Base-by-base conservation (phyloP, 2,329 filamentous ascomycete species). In the Paecilomyces dactylethromorphus region DNA sequence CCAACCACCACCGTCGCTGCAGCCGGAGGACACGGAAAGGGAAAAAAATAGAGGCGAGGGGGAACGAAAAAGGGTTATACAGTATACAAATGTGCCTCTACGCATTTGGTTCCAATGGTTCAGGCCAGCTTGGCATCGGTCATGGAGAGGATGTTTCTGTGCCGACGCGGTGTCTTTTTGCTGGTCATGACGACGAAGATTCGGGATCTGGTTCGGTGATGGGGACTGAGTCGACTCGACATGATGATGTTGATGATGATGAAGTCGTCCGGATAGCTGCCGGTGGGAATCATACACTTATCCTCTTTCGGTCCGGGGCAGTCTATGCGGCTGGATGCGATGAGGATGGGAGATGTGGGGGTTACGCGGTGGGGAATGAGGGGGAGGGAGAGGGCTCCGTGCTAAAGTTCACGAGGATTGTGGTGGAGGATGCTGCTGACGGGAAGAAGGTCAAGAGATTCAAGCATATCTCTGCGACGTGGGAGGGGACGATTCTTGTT, bases 251-350 rank as follows among this genome's bases (percentile, higher is more conserved):
- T 51, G 32, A 29, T 5, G n/a, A 50, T 13, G 58, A 56, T 12
- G 55, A 62, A 6, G 62, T 73, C n/a, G 52, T 57, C 13, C 65
- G 69, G 13, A 78, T 87, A 26, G 75, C 70, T 52, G 81, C 90
- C 7, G 93, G 93, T 3, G 92, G 92, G 1, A 97, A 97, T 68
- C 93, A 97, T 72, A 95, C 91, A 0, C 76, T 97, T 3, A 71
- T 96, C 10, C 78, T 92, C 11, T 84, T 82, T n/a, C 68, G 78
- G 3, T 70, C 78, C 26, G 87, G 87, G 0, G 65, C 76, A 1
- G 76, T 92, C 0, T 89, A 84, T 67, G 86, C 84, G 67, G 82
- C 85, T 53, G 92, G 92, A 0, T 83, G 87, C 59, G 78, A 84
- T 69, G 69, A 63, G 7, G 76, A 80, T 64, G 75, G 76, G 5